A percentile compares a stretch with the other conserved stretches of the same genome.
Conservation (phyloP, 371 early-diverging fungal genomes). For the Mucor plumbeus region DNA sequence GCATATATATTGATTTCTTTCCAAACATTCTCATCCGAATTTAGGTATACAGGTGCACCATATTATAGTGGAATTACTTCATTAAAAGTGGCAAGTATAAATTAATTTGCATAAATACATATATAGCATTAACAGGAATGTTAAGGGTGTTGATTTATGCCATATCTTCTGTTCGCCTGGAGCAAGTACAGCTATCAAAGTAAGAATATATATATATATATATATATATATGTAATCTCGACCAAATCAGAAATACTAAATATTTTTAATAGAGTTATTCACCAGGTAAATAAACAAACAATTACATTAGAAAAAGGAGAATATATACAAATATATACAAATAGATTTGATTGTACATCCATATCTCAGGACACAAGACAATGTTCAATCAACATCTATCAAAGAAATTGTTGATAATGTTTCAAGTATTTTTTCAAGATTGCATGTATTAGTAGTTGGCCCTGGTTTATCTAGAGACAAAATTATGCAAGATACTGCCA, state of each 20-base stretch:
- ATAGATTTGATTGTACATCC: constrained; percentile 72
- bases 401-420: constrained; percentile 54
- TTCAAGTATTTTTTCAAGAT: constrained; percentile 61
- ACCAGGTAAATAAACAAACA: constrained; percentile 43
- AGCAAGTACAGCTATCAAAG: constrained; percentile 60
- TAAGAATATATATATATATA: constrained; percentile 14
- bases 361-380: constrained; percentile 51
- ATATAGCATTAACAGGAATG: not conserved
- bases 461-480: constrained; percentile 90
- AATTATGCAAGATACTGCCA: constrained; percentile 66
- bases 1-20: not conserved
- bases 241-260: not conserved
- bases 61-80: constrained; percentile 87
- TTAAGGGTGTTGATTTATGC: constrained; percentile 89
- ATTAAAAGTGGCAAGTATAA: constrained; percentile 69
- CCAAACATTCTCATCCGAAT: constrained; percentile 8
- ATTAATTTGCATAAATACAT: not conserved
- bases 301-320: not conserved
- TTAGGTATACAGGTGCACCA: constrained; percentile 93
- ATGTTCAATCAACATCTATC: constrained; percentile 36
- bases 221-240: not conserved
- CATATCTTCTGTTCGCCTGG: constrained; percentile 89
- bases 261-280: constrained; percentile 50
- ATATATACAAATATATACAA: constrained; percentile 11
- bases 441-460: constrained; percentile 90